Evolutionary conservation across 2,329 filamentous ascomycete species (phyloP).

Genomic region (Hortaea werneckii): DNA sequence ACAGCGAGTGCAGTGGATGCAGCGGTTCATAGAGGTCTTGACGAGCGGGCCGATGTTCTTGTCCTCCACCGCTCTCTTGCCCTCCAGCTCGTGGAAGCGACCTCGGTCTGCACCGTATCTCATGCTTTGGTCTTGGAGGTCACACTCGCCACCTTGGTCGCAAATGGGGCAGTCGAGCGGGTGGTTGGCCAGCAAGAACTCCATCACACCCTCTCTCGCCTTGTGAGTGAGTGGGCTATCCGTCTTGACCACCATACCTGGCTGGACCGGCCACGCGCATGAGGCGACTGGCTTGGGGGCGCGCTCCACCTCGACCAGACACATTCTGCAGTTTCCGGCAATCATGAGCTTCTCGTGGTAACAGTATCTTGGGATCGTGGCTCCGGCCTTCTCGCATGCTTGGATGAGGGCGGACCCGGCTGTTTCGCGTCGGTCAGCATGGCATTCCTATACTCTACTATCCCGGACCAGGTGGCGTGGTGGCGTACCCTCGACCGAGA

Average conservation of each 20-base stretch:
- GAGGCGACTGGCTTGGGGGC: slow-evolving; percentile 96
- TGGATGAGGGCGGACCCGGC: slow-evolving; percentile 96
- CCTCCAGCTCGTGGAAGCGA: slow-evolving; percentile 88
- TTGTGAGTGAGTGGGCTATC: slow-evolving; percentile 95
- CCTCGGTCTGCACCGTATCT: slow-evolving; percentile 92
- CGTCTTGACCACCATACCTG: slow-evolving; percentile 98
- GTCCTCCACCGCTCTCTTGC: slow-evolving; percentile 97
- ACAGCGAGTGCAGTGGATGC: slow-evolving; percentile 97
- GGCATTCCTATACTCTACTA: background rate
- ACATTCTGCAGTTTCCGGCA: slow-evolving; percentile 99
- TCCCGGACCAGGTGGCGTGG: slow-evolving; percentile 24
- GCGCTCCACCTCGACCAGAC: slow-evolving; percentile 92
- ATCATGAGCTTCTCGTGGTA: slow-evolving; percentile 99
- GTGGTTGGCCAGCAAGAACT: slow-evolving; percentile 93
- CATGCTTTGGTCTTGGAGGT: slow-evolving; percentile 99
- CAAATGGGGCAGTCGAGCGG: slow-evolving; percentile 94
- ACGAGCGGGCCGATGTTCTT: slow-evolving; percentile 98
- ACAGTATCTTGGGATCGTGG: slow-evolving; percentile 89
- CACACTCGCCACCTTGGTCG: slow-evolving; percentile 97
- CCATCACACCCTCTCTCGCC: slow-evolving; percentile 97
- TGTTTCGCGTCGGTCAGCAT: slow-evolving; percentile 32
- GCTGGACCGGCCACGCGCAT: slow-evolving; percentile 96
- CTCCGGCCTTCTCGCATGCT: slow-evolving; percentile 95
- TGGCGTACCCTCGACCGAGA: slow-evolving; percentile 81
- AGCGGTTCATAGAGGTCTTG: slow-evolving; percentile 99